Evolutionary conservation across 2,329 filamentous ascomycete genomes (phyloP).

Genomic region (Onygenales sp.): DNA sequence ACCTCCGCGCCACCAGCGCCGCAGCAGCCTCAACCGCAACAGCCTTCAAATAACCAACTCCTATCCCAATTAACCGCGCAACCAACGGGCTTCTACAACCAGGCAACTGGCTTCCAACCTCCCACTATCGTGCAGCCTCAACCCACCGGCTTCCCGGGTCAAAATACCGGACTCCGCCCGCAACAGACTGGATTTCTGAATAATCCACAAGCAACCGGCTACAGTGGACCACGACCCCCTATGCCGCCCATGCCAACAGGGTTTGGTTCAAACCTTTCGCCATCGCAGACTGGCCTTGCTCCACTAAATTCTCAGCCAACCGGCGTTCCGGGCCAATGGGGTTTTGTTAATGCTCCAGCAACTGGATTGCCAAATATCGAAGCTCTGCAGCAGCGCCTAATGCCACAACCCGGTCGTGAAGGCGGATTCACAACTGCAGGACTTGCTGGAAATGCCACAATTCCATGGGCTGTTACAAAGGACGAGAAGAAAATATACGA

Average conservation of each 20-base stretch:
- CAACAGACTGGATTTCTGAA: constrained; percentile 64
- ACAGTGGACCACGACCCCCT: constrained; percentile 67
- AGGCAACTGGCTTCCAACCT: constrained; percentile 61
- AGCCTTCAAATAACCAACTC: constrained; percentile 59
- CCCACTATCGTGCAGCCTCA: constrained; percentile 33
- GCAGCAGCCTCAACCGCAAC: constrained; percentile 60
- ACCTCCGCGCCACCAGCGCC: constrained; percentile 40
- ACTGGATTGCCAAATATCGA: constrained; percentile 90
- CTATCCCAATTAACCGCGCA: constrained; percentile 48
- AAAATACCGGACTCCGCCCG: constrained; percentile 47
- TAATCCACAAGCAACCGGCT: constrained; percentile 68
- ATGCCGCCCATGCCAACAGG: constrained; percentile 74
- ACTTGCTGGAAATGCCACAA: constrained; percentile 83
- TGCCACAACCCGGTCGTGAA: constrained; percentile 92
- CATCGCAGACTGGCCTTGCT: constrained; percentile 55
- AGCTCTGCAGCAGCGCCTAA: constrained; percentile 84
- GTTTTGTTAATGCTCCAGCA: constrained; percentile 88
- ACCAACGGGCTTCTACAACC: constrained; percentile 42
- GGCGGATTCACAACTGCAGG: constrained; percentile 76
- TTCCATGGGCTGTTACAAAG: constrained; percentile 98
- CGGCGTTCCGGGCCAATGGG: constrained; percentile 89
- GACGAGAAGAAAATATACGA: constrained; percentile 98
- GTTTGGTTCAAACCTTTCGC: constrained; percentile 53
- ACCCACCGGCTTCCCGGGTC: constrained; percentile 34
- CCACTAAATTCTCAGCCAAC: constrained; percentile 87